Evolutionary conservation across 129 eudicot species (phyloP).

Genomic region (Chrysanthemum seticuspe): DNA sequence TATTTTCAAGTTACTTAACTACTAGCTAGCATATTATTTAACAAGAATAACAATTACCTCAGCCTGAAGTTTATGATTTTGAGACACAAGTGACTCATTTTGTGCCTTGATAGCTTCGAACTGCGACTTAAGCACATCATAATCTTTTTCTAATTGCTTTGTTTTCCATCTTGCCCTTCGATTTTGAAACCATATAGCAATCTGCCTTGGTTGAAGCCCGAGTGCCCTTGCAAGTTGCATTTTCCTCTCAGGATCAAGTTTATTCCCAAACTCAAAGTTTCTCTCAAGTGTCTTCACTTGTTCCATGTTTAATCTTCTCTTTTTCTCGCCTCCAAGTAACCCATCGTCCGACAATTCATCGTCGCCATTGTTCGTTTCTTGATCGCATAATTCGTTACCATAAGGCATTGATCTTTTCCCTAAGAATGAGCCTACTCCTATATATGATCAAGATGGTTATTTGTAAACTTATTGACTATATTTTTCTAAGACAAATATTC

Average conservation of each 20-base stretch:
- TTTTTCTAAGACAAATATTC: too few relatives aligned
- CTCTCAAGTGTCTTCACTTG: constrained; percentile 93
- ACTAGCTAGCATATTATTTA: background rate
- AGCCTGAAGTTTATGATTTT: constrained; percentile 74
- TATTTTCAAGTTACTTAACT: too few relatives aligned
- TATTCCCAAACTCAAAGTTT: constrained; percentile 83
- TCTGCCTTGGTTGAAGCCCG: constrained; percentile 92
- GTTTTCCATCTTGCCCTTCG: constrained; percentile 98
- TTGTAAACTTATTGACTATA: background rate
- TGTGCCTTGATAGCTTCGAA: constrained; percentile 87
- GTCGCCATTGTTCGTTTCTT: constrained; percentile 48
- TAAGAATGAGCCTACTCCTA: constrained; percentile 62
- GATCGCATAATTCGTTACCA: constrained; percentile 40
- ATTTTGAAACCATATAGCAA: constrained; percentile 96
- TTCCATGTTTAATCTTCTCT: constrained; percentile 85
- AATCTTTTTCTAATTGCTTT: constrained; percentile 89
- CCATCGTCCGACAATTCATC: constrained; percentile 81
- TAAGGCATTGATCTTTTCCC: constrained; percentile 79
- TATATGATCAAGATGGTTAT: constrained; percentile 14
- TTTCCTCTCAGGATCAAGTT: constrained; percentile 95
- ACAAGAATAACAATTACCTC: constrained; percentile 42
- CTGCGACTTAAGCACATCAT: constrained; percentile 75
- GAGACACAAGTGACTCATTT: constrained; percentile 74
- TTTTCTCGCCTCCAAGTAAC: constrained; percentile 64
- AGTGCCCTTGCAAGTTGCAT: constrained; percentile 89